Base-by-base conservation (phyloP, 2,329 filamentous ascomycete genomes). In the Pseudopithomyces chartarum region DNA sequence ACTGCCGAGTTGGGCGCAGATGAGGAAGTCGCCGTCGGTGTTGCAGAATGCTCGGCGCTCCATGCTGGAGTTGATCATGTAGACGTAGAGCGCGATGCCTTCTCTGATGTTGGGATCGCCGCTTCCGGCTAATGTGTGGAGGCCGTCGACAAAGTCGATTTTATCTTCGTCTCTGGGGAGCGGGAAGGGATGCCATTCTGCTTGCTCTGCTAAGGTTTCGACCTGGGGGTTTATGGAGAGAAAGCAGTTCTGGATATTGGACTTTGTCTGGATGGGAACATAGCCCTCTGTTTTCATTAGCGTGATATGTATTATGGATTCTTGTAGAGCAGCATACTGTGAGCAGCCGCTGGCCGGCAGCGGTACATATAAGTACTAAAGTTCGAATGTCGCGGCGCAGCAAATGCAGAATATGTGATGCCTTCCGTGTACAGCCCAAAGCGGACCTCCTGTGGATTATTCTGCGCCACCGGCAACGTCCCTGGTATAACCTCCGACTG, bases 61-160 rank as follows among this genome's bases (percentile, higher is more conserved):
- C 82, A 84, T 84, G 47, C 70, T 77, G 1, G 69, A 65, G 59
- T 82, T 82, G 61, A 80, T 76, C 58, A 76, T 73, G 63, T 82
- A 84, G 33, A 82, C 74, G 61, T 83, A 81, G 1, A 80, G 69
- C 3, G 81, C 81, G 20, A 83, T 67, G 6, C 82, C 81, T 54
- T 83, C 80, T 53, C 75, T 73, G 26, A 81, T 72, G n/a, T 79
- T 83, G 5, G 82, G 78, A 40, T 84, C 81, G 8, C 82, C 82
- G 23, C 79, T 79, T 5, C 82, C 82, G 20, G 74, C 79, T 8
- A 84, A 68, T 1, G 81, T 82, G 63, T 81, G 79, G 12, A 84
- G 69, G 6, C 82, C 81, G 55, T 80, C 70, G 11, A 79, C 67
- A 59, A 83, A 83, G 49, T 82, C 80, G 19, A 80, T 73, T 42